Evolutionary conservation across 208 protist genomes (phyloP), one percentile per base, ranked within the genome.

Genomic region (Leishmania lainsoni): DNA sequence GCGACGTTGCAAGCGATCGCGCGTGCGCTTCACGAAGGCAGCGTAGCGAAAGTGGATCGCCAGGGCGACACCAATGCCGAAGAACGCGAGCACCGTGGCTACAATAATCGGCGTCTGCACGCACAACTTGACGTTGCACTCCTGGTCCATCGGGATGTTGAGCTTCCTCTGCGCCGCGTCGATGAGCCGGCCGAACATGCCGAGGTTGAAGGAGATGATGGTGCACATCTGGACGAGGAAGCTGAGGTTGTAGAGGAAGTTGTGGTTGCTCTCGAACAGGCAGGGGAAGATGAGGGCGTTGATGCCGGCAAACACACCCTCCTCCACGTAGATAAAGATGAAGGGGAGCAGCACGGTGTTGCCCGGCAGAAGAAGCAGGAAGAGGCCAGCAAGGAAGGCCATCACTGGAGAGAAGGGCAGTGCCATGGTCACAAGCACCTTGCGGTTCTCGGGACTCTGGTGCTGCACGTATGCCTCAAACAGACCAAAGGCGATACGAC

Each of bases 381-480:
- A 78, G 10, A 92, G 54, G 0, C 87, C 88, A 9, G 74, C 88
- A 42, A 94, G 45, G 77, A 87, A 80, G 54, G 81, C 84, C 17
- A 92, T 45, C 10, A 83, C n/a, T 1, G 91, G 91, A 5, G 91
- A 81, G 32, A 94, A n/a, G 56, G 89, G 89, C 59, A 94, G 78
- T 10, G 86, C 87, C 75, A 89, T 83, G 20, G 91, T 92, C 54
- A 94, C 83, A 6, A 91, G 81, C 58, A 91, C 76, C n/a, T 81
- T 79, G 26, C 86, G 89, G 69, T 91, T 74, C 2, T 86, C 81
- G n/a, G 81, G 79, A 20, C 76, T 32, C 80, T 94, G 87, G 59
- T 90, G 86, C 83, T 94, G 91, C 69, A 91, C 87, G 83, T 83
- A 91, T 49, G 89, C 91, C 82, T 94, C 91, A 68, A 88, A 94